These are phyloP conservation scores for Amniculicola lignicola DNA, from an alignment of 495 filamentous ascomycete species.

Conservation along the genomic window DNA sequence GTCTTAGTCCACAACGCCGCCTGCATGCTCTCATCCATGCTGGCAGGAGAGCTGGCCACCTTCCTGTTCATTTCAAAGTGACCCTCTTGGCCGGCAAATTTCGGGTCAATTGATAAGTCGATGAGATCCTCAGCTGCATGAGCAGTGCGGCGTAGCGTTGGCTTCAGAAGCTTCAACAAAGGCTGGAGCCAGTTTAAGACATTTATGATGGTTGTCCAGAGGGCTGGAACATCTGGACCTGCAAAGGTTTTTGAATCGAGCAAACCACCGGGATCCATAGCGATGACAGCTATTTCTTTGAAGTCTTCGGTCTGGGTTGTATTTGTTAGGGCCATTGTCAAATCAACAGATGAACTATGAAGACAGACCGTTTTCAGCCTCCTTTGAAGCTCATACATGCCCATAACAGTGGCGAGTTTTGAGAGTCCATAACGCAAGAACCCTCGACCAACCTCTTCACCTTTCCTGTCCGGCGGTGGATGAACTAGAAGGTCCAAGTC, in stretches of 20 bases:
- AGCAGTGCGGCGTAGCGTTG: slow-evolving; percentile 40
- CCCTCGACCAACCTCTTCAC: slow-evolving; percentile 4
- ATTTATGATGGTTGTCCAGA: not conserved
- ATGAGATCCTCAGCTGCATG: slow-evolving; percentile 43
- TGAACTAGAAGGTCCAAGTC: slow-evolving; percentile 10
- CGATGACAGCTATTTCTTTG: not conserved
- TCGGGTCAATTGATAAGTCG: slow-evolving; percentile 36
- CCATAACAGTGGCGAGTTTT: slow-evolving; percentile 13
- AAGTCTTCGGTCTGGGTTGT: not conserved
- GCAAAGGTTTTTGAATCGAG: slow-evolving; percentile 15
- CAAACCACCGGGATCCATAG: slow-evolving; percentile 18
- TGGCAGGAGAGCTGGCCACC: slow-evolving; percentile 44
- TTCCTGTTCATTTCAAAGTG: slow-evolving; percentile 44
- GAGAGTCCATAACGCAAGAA: slow-evolving; percentile 10
- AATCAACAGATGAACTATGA: no score
- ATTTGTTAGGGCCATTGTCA: not conserved
- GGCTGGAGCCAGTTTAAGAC: slow-evolving; percentile 41
- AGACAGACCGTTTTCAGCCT: slow-evolving; percentile 17
- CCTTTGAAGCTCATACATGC: slow-evolving; percentile 10
- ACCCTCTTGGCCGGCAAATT: slow-evolving; percentile 40
- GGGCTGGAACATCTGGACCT: not conserved
- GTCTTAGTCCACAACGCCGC: slow-evolving; percentile 47
- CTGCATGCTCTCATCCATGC: slow-evolving; percentile 43
- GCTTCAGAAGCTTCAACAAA: slow-evolving; percentile 40
- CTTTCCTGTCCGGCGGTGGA: not conserved